Evolutionary conservation across 2,329 filamentous ascomycete genomes (phyloP), one percentile per base, ranked within the genome.

Genomic region (Sclerotinia glacialis): DNA sequence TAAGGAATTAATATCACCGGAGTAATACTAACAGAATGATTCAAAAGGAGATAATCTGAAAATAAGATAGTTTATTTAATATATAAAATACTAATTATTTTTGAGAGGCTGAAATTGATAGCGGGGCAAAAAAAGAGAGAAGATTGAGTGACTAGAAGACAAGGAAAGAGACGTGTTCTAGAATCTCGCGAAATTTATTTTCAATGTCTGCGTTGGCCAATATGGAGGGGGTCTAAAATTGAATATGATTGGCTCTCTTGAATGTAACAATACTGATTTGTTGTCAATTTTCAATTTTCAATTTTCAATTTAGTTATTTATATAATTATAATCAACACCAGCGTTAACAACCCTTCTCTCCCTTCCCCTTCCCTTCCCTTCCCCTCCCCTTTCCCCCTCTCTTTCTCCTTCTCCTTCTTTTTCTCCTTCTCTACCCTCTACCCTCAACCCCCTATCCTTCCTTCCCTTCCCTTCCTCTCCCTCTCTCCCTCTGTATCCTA

Each of bases 241-340:
- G 31, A 26, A 40, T 28, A 62, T 52, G 18, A 62, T 62, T 62
- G 59, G 59, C 23, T 40, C 28, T 49, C 14, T 61, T 28, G 5
- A 21, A 50, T 62, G 46, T 3, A 18, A 62, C 28, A 62, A 18
- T 8, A 50, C 28, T n/a, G 59, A 62, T 62, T 52, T 62, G 59
- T 52, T 62, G 59, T 62, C 59, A 49, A 40, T 62, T 47, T 61
- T 23, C 5, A 62, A 23, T n/a, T n/a, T n/a, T n/a, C n/a, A n/a
- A n/a, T n/a, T 52, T 50, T 18, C n/a, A 37, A 37, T 49, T n/a
- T 6, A 37, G 21, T 44, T 44, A 61, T 50, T 50, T 31, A 50
- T 50, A 50, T 28, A 49, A 34, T 4, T 23, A 58, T 26, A 49
- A 40, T 40, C 16, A 14, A 37, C 28, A 37, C 14, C 14, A 37